Percentiles rank a stretch among this genome's conserved stretches.
Evolutionary conservation across 768 basidiomycete species (phyloP).

Genomic region (Leucocoprinus birnbaumii): DNA sequence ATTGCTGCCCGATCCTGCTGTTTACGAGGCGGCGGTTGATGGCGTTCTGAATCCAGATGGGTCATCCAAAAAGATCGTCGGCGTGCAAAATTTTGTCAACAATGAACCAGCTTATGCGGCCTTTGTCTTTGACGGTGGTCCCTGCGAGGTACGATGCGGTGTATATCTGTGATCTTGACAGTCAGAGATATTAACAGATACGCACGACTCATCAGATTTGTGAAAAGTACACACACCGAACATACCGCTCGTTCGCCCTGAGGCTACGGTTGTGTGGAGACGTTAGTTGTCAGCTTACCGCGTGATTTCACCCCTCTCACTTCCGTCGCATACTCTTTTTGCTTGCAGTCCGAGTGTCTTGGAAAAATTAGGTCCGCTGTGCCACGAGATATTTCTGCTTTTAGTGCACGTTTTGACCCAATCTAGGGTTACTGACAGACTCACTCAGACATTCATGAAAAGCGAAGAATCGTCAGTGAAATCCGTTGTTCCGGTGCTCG

Average conservation of each 20-base stretch:
- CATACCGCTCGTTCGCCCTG: conserved; percentile 48
- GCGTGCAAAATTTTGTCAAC: conserved; percentile 7
- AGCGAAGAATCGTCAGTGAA: background rate
- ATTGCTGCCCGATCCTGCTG: conserved; percentile 20
- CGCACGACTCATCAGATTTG: conserved; percentile 35
- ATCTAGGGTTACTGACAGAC: background rate
- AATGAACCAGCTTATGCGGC: conserved; percentile 63
- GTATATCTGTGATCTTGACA: background rate
- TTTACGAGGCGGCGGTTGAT: background rate
- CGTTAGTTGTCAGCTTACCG: conserved; percentile 23
- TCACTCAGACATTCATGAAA: background rate
- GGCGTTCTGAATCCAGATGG: background rate
- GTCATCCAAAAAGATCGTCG: background rate
- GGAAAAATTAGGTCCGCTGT: background rate
- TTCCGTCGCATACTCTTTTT: too few relatives aligned
- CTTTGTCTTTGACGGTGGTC: conserved; percentile 55
- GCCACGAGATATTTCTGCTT: background rate
- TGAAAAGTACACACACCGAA: conserved; percentile 25
- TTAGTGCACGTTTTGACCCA: background rate
- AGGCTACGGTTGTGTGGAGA: conserved; percentile 42
- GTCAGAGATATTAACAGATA: background rate
- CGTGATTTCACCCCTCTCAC: too few relatives aligned
- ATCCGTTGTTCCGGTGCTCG: background rate
- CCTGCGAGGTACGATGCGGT: conserved; percentile 45
- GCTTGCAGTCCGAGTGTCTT: background rate